phyloP scores from a whole-genome alignment of 164 flowering plant species.

The Stephania japonica region DNA sequence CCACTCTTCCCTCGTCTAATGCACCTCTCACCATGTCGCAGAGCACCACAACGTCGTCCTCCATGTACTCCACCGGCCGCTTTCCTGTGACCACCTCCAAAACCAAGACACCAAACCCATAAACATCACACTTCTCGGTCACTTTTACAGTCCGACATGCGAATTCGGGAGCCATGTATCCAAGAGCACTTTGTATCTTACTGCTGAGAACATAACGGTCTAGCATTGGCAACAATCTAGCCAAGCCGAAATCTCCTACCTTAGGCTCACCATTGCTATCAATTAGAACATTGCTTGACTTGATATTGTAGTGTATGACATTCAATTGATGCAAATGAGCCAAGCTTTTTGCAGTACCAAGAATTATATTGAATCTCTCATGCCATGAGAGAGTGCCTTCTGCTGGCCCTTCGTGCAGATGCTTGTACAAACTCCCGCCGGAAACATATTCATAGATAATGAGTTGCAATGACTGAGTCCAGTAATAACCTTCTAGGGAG shows the following conservation, averaged over 20 bases:
- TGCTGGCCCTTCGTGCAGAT: constrained; percentile 58
- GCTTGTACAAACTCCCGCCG: constrained; percentile 69
- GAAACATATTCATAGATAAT: constrained; percentile 70
- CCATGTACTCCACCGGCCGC: constrained; percentile 95
- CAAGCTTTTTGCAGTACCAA: constrained; percentile 74
- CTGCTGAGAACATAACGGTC: constrained; percentile 83
- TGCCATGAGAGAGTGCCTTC: constrained; percentile 61
- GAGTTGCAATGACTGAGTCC: constrained; percentile 89
- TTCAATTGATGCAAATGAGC: constrained; percentile 66
- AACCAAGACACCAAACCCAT: constrained; percentile 78
- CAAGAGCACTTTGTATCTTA: constrained; percentile 96
- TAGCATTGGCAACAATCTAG: constrained; percentile 69
- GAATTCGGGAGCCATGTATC: constrained; percentile 98
- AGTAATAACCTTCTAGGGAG: constrained; percentile 81
- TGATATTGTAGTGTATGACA: constrained; percentile 79
- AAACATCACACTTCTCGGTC: constrained; percentile 90
- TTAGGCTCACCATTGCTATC: constrained; percentile 63
- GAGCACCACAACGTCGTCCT: constrained; percentile 87
- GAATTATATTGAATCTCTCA: constrained; percentile 68
- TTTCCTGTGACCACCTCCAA: constrained; percentile 85
- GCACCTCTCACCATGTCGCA: constrained; percentile 84
- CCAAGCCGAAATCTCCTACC: constrained; percentile 85
- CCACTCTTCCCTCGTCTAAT: constrained; percentile 71
- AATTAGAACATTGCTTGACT: constrained; percentile 71
- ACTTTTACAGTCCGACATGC: constrained; percentile 85